phyloP scores from a whole-genome alignment of 805 yeast species.

The Isabelozyma rhagii region DNA sequence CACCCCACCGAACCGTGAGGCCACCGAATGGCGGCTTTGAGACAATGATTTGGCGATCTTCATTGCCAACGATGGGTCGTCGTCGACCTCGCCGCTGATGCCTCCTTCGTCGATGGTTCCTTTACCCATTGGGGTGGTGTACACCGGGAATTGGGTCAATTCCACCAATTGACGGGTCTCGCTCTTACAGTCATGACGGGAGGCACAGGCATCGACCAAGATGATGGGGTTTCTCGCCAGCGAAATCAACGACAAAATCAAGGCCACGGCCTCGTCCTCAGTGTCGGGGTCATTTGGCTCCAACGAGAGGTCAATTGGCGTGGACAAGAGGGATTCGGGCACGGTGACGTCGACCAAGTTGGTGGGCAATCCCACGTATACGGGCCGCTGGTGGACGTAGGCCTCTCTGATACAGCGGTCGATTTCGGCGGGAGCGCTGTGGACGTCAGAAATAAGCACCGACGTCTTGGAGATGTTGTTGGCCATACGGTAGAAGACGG shows the following conservation, averaged over 20 bases:
- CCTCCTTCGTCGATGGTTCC: conserved; percentile 36
- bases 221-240: conserved; percentile 32
- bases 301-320: conserved; percentile 33
- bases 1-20: conserved; percentile 36
- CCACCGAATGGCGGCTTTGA: conserved; percentile 11
- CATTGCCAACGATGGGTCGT: conserved; percentile 21
- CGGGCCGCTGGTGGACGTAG: conserved; percentile 36
- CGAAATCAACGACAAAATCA: conserved; percentile 22
- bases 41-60: conserved; percentile 19
- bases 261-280: conserved; percentile 32
- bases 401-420: conserved; percentile 40
- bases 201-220: conserved; percentile 39
- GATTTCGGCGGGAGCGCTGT: conserved; percentile 34
- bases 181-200: conserved; percentile 34
- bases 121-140: conserved; percentile 41
- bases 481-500: conserved; percentile 40
- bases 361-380: conserved; percentile 38
- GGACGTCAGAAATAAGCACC: conserved; percentile 32
- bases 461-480: conserved; percentile 35
- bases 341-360: conserved; percentile 36
- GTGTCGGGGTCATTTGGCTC: conserved; percentile 33
- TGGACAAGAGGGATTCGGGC: conserved; percentile 31
- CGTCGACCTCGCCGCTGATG: conserved; percentile 23
- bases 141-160: conserved; percentile 39
- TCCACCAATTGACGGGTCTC: conserved; percentile 33